These are phyloP conservation scores for Cenchrus purpureus DNA, from an alignment of 176 grass and related monocot species.

Conservation along the genomic window DNA sequence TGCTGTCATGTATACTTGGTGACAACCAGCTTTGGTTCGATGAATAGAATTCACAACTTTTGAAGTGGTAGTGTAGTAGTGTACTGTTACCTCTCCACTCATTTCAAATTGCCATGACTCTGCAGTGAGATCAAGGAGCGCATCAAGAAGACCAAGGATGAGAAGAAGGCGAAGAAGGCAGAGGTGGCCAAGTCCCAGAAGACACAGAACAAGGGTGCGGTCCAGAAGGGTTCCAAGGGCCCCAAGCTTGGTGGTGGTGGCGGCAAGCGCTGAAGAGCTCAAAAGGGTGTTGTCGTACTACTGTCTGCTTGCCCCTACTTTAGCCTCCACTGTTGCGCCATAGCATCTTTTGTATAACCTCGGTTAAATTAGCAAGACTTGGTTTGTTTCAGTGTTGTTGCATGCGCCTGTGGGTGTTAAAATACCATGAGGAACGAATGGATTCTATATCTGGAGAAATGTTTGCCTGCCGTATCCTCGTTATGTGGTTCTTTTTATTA, in stretches of 20 bases:
- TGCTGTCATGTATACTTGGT: not conserved
- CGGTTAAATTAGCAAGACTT: conserved; percentile 2
- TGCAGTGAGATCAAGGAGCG: conserved; percentile 66
- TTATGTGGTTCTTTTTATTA: not conserved
- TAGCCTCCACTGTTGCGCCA: not conserved
- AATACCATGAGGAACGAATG: not conserved
- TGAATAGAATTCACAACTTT: not conserved
- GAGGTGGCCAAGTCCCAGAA: conserved; percentile 52
- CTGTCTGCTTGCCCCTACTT: not conserved
- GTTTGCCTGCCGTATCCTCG: not conserved
- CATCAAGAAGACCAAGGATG: conserved; percentile 65
- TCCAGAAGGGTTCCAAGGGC: conserved; percentile 49
- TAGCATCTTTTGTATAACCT: conserved; percentile 4
- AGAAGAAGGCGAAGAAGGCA: conserved; percentile 60
- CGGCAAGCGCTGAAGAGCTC: conserved; percentile 43
- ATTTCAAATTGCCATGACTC: not conserved
- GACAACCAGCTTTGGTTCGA: not conserved
- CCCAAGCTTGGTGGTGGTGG: conserved; percentile 53
- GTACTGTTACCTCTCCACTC: not conserved
- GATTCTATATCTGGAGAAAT: not conserved
- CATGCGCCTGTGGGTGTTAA: not conserved
- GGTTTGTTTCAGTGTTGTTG: not conserved
- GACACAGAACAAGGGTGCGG: conserved; percentile 17
- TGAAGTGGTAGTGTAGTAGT: not conserved
- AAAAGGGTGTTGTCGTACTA: too few relatives aligned